These are phyloP conservation scores for Botrytis tulipae DNA, from an alignment of 2,329 filamentous ascomycete genomes.

Conservation along the genomic window DNA sequence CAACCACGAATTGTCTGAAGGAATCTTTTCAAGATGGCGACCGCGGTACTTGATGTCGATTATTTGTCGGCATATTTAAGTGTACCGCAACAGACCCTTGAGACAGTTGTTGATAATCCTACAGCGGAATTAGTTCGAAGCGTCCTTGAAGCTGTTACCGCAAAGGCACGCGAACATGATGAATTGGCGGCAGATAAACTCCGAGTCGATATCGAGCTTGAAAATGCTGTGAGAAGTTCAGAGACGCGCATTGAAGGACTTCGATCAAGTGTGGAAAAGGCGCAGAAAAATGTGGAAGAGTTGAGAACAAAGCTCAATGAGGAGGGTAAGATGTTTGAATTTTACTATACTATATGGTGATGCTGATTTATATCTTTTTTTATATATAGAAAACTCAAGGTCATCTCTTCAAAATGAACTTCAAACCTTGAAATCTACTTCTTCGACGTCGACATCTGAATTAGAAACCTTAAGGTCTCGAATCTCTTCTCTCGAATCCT, in stretches of 20 bases:
- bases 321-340: slow-evolving; percentile 60
- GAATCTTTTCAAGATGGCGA: slow-evolving; percentile 51
- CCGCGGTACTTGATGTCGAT: slow-evolving; percentile 62
- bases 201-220: slow-evolving; percentile 85
- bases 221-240: slow-evolving; percentile 80
- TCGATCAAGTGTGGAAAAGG: slow-evolving; percentile 79
- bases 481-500: slow-evolving; percentile 82
- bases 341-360: slow-evolving; percentile 10
- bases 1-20: slow-evolving; percentile 15
- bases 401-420: slow-evolving; percentile 79
- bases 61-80: slow-evolving; percentile 72
- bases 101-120: slow-evolving; percentile 61
- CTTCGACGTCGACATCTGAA: slow-evolving; percentile 70
- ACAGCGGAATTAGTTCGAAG: slow-evolving; percentile 75
- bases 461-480: slow-evolving; percentile 76
- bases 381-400: slow-evolving; percentile 76
- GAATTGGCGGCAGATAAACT: slow-evolving; percentile 83
- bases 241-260: slow-evolving; percentile 80
- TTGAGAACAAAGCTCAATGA: slow-evolving; percentile 76
- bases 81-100: slow-evolving; percentile 63
- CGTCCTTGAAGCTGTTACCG: slow-evolving; percentile 71
- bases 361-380: neutral
- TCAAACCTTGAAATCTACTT: slow-evolving; percentile 71
- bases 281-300: slow-evolving; percentile 78
- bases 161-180: slow-evolving; percentile 80